These are phyloP conservation scores for Neofusicoccum laricinum DNA, from an alignment of 2,329 filamentous ascomycete genomes.

Conservation along the genomic window DNA sequence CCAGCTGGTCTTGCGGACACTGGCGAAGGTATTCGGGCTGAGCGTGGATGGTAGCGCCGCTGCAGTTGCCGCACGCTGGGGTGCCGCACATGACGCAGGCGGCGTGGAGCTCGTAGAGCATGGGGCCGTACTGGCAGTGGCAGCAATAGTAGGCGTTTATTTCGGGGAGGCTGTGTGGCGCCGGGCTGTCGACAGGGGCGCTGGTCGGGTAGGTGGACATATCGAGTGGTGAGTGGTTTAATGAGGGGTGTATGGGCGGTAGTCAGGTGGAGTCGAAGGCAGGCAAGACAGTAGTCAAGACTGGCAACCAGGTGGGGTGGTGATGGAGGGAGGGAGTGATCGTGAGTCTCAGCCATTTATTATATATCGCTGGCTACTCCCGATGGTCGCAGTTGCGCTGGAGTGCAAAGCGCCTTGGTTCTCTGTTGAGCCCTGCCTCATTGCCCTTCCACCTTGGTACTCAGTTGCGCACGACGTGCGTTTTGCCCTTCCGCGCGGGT, in stretches of 20 bases:
- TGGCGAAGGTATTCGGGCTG: background rate
- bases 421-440: background rate
- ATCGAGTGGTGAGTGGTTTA: background rate
- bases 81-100: background rate
- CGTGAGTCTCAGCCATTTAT: background rate
- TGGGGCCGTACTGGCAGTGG: background rate
- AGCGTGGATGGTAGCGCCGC: background rate
- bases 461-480: constrained; percentile 2
- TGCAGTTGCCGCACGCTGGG: background rate
- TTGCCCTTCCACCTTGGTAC: background rate
- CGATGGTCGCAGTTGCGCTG: background rate
- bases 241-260: background rate
- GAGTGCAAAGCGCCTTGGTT: background rate
- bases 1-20: background rate
- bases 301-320: background rate
- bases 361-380: background rate
- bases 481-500: background rate
- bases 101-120: background rate
- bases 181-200: background rate
- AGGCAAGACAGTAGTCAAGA: background rate
- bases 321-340: background rate
- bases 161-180: background rate
- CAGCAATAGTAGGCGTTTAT: background rate
- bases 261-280: background rate
- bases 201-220: background rate